Conservation (phyloP, 2,329 filamentous ascomycete genomes). For the Aspergillus puulaauensis region DNA sequence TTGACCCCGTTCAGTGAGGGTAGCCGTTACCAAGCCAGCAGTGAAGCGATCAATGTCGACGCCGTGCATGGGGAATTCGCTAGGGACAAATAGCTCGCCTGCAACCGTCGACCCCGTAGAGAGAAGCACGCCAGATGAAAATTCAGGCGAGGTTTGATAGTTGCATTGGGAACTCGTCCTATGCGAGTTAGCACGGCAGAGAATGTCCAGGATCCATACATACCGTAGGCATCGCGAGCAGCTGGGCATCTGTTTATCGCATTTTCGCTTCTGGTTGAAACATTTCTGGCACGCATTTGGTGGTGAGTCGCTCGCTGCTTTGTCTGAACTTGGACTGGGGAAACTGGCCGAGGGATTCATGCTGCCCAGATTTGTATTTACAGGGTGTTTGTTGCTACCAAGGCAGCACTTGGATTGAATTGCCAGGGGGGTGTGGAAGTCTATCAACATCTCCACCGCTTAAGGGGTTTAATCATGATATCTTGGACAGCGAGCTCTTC, state of each 20-base stretch:
- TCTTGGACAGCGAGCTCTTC: no score
- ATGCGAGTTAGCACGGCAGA: background rate
- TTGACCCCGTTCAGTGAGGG: background rate
- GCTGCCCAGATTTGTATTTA: no score
- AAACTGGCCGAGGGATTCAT: no score
- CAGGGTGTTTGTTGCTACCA: no score
- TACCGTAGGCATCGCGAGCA: slow-evolving; percentile 5
- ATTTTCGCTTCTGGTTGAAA: slow-evolving; percentile 1
- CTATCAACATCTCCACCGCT: no score
- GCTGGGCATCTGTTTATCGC: background rate
- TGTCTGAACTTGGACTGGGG: no score
- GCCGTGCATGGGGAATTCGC: background rate
- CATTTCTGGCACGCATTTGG: background rate
- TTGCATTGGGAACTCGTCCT: background rate
- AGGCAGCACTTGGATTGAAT: no score
- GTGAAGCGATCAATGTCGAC: slow-evolving; percentile 2
- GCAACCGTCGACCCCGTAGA: background rate
- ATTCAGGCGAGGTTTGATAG: background rate
- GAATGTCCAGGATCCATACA: background rate
- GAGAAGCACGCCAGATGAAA: no score
- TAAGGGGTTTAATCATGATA: no score
- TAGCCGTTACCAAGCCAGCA: background rate
- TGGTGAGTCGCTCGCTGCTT: background rate
- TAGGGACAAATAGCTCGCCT: background rate
- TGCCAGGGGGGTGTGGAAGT: no score